phyloP scores from a whole-genome alignment of 2,329 filamentous ascomycete genomes.

The Teratosphaeria gauchensis region DNA sequence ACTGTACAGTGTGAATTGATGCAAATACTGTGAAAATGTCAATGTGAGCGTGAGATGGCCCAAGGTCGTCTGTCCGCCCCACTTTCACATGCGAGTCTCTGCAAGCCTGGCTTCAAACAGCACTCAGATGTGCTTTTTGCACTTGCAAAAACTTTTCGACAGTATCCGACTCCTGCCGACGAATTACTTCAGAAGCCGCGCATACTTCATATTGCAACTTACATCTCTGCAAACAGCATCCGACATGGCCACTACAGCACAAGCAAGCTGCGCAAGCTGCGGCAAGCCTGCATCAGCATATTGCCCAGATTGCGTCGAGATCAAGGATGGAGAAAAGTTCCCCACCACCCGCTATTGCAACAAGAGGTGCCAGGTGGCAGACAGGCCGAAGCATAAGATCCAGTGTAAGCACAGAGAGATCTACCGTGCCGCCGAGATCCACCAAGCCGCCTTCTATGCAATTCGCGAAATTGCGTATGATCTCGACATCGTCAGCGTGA shows the following conservation, averaged over 20 bases:
- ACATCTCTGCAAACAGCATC: not conserved
- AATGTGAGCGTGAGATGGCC: too few species aligned
- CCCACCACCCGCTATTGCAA: constrained; percentile 7
- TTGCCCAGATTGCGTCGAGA: not conserved
- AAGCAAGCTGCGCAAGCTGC: not conserved
- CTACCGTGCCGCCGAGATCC: constrained; percentile 11
- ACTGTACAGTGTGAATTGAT: too few species aligned
- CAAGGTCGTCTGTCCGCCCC: too few species aligned
- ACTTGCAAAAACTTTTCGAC: not conserved
- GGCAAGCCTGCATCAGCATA: not conserved
- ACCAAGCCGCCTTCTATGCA: constrained; percentile 9
- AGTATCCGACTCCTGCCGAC: not conserved
- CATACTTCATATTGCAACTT: not conserved
- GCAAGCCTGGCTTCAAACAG: not conserved
- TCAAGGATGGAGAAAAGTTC: not conserved
- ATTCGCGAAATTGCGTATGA: constrained; percentile 6
- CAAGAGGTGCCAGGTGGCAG: constrained; percentile 6
- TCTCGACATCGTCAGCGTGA: constrained; percentile 1
- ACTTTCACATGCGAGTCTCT: not conserved
- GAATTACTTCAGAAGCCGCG: not conserved
- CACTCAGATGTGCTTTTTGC: not conserved
- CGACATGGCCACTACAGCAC: not conserved
- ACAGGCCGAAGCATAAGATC: constrained; percentile 4
- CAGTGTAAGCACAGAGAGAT: constrained; percentile 7
- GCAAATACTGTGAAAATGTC: too few species aligned